These are phyloP conservation scores for Fusarium secorum DNA, from an alignment of 2,329 filamentous ascomycete species.

Conservation along the genomic window DNA sequence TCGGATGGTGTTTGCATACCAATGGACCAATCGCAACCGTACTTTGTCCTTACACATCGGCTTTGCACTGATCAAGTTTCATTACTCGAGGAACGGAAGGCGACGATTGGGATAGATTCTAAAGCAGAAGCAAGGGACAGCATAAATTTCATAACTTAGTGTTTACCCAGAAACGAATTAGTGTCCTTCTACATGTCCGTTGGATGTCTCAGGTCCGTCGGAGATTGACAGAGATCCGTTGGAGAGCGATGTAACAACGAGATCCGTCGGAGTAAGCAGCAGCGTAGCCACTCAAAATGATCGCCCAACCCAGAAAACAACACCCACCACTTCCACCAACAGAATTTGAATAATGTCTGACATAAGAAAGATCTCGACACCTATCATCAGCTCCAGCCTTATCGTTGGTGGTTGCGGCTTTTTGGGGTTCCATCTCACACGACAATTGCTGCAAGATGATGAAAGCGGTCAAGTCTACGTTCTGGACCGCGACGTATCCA, in stretches of 20 bases:
- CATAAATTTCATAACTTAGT: neutral
- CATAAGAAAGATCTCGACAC: neutral
- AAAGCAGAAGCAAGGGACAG: accelerated
- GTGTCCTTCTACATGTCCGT: neutral
- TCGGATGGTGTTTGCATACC: neutral
- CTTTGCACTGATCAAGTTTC: neutral
- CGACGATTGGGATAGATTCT: neutral
- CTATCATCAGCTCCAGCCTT: neutral
- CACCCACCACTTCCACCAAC: neutral
- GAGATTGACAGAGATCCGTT: neutral
- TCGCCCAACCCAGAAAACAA: neutral
- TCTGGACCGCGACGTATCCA: constrained; percentile 38
- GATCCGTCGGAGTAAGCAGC: neutral
- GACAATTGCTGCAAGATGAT: constrained; percentile 11
- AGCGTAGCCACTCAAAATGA: neutral
- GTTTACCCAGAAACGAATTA: neutral
- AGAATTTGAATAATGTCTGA: neutral
- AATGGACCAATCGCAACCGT: neutral
- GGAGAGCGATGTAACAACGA: neutral
- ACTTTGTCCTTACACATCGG: no score
- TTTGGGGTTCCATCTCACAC: constrained; percentile 41
- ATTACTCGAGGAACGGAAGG: neutral
- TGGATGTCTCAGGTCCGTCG: neutral
- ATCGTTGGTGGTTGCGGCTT: constrained; percentile 48
- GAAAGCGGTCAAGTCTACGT: constrained; percentile 39